Base-by-base conservation (phyloP, 192 early-diverging fungal genomes). In the Umbelopsis vinacea region DNA sequence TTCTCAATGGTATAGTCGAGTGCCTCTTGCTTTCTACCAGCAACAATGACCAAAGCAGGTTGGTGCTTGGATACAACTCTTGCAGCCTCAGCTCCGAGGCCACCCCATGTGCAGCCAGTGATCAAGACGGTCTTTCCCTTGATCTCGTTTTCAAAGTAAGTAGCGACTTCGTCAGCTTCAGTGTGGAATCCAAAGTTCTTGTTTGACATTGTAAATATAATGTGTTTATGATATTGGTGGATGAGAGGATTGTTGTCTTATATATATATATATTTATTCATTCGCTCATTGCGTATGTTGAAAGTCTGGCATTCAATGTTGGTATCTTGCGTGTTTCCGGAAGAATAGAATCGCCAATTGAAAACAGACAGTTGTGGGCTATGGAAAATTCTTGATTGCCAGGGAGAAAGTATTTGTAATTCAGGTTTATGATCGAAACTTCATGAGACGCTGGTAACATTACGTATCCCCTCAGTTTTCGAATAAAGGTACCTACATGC, bases 1-100 rank as follows among this genome's bases (percentile, higher is more conserved):
- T 78, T 69, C 2, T 55, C 50, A 35, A 74, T 46, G 33, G 66
- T 46, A 10, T 10, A 50, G n/a, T 71, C 22, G 5, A 69, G 66
- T 29, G 70, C 63, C 48, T 73, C 71, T 29, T 55, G 52, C 29
- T 53, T 75, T 35, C 74, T 55, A 35, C 74, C 60, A 26, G 68
- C 74, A 46, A 75, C 37, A 21, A 75, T 70, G 8, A 50, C 17
- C 23, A 67, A 69, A n/a, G 12, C 23, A 9, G 67, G 45, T 19
- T 63, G 6, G 10, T 48, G 45, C 67, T 46, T 48, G 23, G 67
- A 40, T 4, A 68, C 24, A 1, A 45, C 67, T 26, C 67, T 1
- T 46, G 67, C 46, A 33, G 67, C 23, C 15, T 68, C 67, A 6
- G 21, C 67, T 8, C 67, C 67, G 29, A 68, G 67, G 24, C 67